Evolutionary conservation across 1,139 yeast species (phyloP), one percentile per base, ranked within the genome.

Genomic region (Saccharomyces hybrid): DNA sequence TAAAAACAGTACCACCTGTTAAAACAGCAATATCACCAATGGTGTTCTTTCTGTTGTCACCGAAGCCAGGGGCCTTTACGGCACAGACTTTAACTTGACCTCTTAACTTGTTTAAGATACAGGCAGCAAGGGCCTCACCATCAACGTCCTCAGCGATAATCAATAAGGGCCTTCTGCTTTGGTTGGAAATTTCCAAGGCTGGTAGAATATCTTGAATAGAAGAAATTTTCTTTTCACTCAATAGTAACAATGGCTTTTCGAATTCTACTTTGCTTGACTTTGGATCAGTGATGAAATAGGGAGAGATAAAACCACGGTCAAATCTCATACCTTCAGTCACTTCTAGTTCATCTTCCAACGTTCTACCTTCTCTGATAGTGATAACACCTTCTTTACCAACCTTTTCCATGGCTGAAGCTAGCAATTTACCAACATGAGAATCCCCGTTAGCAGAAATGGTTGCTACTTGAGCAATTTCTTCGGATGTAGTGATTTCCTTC

Each of bases 311-410:
- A 69, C 99, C 99, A 72, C 99, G 90, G 79, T 93, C 99, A 69
- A 95, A 93, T 77, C 93, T 86, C 99, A 93, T 93, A 78, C 99
- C 99, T 78, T 93, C 99, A 61, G 98, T 93, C 63, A 91, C 96
- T 76, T 91, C 97, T 68, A 91, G 83, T 75, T 91, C 96, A 72
- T 91, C 98, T 75, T 89, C 96, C 71, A 91, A 80, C 64, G 98
- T 91, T 80, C 89, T 90, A 69, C 98, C 98, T 76, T 91, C 98
- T 79, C 88, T 85, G 70, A 93, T 96, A 66, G 99, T 93, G 72
- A 93, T 93, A 60, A 93, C 99, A 81, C 99, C 99, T 76, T 93
- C 99, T 77, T 93, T 93, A 69, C 99, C 99, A 59, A 93, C 99
- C 76, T 93, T 93, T 78, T 91, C 99, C 99, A 93, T 93, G 66